Conservation (phyloP, 2,329 filamentous ascomycete genomes). For the Helotiales sp. region DNA sequence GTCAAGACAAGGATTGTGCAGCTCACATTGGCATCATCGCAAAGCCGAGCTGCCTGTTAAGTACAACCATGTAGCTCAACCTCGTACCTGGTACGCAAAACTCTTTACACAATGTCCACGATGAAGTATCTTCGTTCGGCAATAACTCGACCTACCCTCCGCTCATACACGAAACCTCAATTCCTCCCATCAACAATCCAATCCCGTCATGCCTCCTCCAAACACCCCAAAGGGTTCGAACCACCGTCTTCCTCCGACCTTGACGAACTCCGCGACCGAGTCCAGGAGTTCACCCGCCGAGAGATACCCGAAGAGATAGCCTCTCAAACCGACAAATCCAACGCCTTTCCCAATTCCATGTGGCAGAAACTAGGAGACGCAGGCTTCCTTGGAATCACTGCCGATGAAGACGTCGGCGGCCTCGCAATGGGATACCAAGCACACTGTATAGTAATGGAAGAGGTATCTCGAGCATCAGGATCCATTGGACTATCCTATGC, state of each 20-base stretch:
- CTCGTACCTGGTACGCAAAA: neutral
- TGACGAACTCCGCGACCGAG: conserved; percentile 51
- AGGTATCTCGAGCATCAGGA: conserved; percentile 82
- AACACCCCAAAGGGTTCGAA: conserved; percentile 64
- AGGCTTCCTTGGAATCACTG: conserved; percentile 89
- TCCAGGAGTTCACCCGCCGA: conserved; percentile 78
- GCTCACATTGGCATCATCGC: conserved; percentile 1
- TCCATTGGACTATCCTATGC: conserved; percentile 90
- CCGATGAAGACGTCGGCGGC: conserved; percentile 88
- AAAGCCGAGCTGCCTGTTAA: conserved; percentile 1
- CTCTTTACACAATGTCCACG: conserved; percentile 27
- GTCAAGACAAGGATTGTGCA: neutral
- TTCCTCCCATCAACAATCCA: conserved; percentile 35
- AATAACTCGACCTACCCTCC: conserved; percentile 26
- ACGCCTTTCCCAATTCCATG: conserved; percentile 87
- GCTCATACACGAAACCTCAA: conserved; percentile 21
- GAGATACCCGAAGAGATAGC: conserved; percentile 86
- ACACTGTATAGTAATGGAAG: conserved; percentile 93
- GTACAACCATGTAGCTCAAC: conserved; percentile 14
- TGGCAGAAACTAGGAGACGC: conserved; percentile 93
- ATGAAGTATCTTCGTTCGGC: conserved; percentile 26
- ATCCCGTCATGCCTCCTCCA: conserved; percentile 58
- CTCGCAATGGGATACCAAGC: conserved; percentile 94
- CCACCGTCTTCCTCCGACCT: conserved; percentile 53
- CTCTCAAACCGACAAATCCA: conserved; percentile 76